Conservation (phyloP, 176 grass and related monocot genomes). For the Tillandsia fasciculata region DNA sequence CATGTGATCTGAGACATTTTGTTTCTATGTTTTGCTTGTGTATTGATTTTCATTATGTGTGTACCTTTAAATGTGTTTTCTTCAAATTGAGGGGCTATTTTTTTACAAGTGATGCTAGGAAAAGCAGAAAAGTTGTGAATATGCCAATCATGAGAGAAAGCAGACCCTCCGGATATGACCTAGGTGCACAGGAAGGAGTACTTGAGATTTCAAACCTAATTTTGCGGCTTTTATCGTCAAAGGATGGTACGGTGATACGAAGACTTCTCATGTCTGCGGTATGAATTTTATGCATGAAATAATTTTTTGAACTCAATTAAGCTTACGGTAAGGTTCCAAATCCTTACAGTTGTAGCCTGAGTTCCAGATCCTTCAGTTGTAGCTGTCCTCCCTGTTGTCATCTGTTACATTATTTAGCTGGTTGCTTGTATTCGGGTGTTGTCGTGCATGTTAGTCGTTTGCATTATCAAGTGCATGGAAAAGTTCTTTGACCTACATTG, state of each 20-base stretch:
- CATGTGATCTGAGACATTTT: too few relatives aligned
- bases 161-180: constrained; percentile 13
- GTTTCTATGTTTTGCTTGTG: neutral
- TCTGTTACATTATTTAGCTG: neutral
- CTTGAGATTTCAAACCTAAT: constrained; percentile 37
- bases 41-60: neutral
- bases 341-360: too few relatives aligned
- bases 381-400: too few relatives aligned
- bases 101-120: constrained; percentile 14
- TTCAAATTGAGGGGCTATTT: neutral
- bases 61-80: too few relatives aligned
- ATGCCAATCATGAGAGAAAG: constrained; percentile 24
- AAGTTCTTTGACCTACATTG: neutral
- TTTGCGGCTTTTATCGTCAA: constrained; percentile 45
- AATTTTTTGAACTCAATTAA: neutral
- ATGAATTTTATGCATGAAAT: constrained; percentile 4
- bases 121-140: constrained; percentile 17
- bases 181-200: constrained; percentile 19
- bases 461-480: neutral
- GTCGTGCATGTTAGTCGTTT: neutral
- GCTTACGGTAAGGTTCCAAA: neutral
- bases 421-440: neutral
- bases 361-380: too few relatives aligned
- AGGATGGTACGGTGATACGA: constrained; percentile 43
- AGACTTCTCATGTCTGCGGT: constrained; percentile 63